phyloP scores from a whole-genome alignment of 2,329 filamentous ascomycete species.

The Cordyceps cateniannulata region DNA sequence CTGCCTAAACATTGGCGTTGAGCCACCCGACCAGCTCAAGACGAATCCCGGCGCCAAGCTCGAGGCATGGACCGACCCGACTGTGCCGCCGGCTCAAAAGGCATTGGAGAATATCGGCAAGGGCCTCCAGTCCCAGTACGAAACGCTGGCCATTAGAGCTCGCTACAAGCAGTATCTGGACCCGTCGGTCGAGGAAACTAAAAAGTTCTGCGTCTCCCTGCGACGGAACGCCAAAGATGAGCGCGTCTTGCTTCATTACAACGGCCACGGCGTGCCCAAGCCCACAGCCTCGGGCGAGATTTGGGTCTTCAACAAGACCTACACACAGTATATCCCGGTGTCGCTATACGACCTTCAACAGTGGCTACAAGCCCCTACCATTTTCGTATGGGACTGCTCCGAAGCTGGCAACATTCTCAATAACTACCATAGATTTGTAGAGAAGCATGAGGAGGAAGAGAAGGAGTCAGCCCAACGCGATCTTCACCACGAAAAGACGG shows the following conservation, averaged over 20 bases:
- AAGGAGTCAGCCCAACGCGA: constrained; percentile 69
- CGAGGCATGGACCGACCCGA: constrained; percentile 95
- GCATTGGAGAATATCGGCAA: constrained; percentile 93
- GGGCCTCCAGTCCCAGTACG: constrained; percentile 91
- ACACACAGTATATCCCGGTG: constrained; percentile 97
- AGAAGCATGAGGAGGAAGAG: constrained; percentile 91
- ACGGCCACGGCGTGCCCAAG: constrained; percentile 93
- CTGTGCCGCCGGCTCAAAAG: constrained; percentile 71
- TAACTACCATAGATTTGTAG: constrained; percentile 90
- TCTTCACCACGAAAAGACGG: constrained; percentile 75
- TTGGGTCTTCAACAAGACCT: constrained; percentile 99
- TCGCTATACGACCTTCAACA: constrained; percentile 91
- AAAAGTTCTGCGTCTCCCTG: constrained; percentile 88
- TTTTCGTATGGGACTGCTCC: constrained; percentile 97
- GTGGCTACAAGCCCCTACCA: constrained; percentile 90
- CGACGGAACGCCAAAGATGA: constrained; percentile 93
- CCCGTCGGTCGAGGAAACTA: constrained; percentile 93
- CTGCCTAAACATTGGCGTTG: constrained; percentile 94
- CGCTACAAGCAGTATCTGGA: constrained; percentile 96
- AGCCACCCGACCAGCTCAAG: constrained; percentile 94
- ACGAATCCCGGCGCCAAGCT: constrained; percentile 89
- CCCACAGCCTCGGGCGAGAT: constrained; percentile 94
- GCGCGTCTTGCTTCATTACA: constrained; percentile 95
- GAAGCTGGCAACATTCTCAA: constrained; percentile 92
- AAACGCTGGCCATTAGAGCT: constrained; percentile 89